Evolutionary conservation across 1,284 basidiomycete genomes (phyloP).

Genomic region (Tylopilus sp.): DNA sequence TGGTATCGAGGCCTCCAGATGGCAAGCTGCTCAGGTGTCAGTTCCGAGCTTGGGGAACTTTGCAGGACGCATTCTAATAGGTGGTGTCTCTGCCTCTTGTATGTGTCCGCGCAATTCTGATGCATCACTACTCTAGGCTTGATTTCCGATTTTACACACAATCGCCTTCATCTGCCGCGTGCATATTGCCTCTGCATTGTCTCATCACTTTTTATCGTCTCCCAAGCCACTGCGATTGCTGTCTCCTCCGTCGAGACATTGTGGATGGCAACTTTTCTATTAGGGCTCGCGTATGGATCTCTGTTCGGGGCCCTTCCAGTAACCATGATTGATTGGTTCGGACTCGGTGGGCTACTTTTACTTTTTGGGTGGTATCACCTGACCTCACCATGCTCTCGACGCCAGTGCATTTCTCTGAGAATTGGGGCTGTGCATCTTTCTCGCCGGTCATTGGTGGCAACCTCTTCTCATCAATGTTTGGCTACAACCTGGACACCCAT

Average conservation of each 20-base stretch:
- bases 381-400: not conserved
- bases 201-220: constrained; percentile 73
- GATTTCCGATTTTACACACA: constrained; percentile 80
- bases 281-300: constrained; percentile 83
- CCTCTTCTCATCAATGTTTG: constrained; percentile 87
- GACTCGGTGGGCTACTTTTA: constrained; percentile 64
- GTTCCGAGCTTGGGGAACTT: constrained; percentile 90
- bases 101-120: not conserved
- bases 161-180: constrained; percentile 68
- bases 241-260: constrained; percentile 73
- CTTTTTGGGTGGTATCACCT: not conserved
- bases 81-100: constrained; percentile 45
- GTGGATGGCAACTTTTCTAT: constrained; percentile 80
- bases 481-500: constrained; percentile 82
- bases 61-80: constrained; percentile 82
- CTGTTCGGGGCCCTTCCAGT: constrained; percentile 85
- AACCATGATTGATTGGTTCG: constrained; percentile 89
- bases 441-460: constrained; percentile 88
- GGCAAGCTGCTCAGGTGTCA: constrained; percentile 91
- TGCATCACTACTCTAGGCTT: constrained; percentile 55
- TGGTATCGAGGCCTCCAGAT: constrained; percentile 71
- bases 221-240: constrained; percentile 70
- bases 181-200: constrained; percentile 80
- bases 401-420: constrained; percentile 80
- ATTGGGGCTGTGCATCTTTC: constrained; percentile 86